Evolutionary conservation across 257 asterid genomes (phyloP), one percentile per base, ranked within the genome.

Genomic region (Solanum dulcamara): DNA sequence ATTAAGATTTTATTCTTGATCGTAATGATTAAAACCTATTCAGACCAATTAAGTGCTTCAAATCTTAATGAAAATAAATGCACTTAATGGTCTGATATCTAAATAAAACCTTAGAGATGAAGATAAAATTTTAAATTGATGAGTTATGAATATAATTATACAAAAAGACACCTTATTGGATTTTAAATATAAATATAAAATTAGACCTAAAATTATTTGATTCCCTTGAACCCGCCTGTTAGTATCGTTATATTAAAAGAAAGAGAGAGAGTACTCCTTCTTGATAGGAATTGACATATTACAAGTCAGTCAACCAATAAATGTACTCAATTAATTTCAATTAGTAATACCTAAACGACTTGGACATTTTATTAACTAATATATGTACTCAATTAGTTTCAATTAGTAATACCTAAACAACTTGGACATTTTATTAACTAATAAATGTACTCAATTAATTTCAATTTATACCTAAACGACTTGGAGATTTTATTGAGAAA

Each of bases 251-350:
- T 66, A 30, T 66, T 66, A 28, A 64, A 28, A 5, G 10, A 64
- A 28, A 64, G 70, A 26, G 26, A 18, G 8, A 18, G 0, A 10
- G 50, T 70, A 37, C 17, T 37, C 18, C 51, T 35, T 37, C 30
- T 37, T 70, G 13, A 70, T 30, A 67, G 22, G 44, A 18, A 38
- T 22, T 57, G 30, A 13, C 51, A 12, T 24, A 62, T 14, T 67
- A 68, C 77, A 71, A 37, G 51, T 71, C 50, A 70, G 50, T 37
- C 80, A 71, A 35, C 6, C 38, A 37, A 71, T 71, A 20, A 71
- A 71, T 38, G 18, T 38, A 22, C 50, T 18, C 48, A 70, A 33
- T 20, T 18, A 67, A 33, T 33, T 33, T 51, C 59, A 51, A n/a
- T n/a, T n/a, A n/a, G n/a, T 22, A 57, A 57, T 57, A 22, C 17